Evolutionary conservation across 2,329 filamentous ascomycete genomes (phyloP).

Genomic region (Epichloe gansuensis): DNA sequence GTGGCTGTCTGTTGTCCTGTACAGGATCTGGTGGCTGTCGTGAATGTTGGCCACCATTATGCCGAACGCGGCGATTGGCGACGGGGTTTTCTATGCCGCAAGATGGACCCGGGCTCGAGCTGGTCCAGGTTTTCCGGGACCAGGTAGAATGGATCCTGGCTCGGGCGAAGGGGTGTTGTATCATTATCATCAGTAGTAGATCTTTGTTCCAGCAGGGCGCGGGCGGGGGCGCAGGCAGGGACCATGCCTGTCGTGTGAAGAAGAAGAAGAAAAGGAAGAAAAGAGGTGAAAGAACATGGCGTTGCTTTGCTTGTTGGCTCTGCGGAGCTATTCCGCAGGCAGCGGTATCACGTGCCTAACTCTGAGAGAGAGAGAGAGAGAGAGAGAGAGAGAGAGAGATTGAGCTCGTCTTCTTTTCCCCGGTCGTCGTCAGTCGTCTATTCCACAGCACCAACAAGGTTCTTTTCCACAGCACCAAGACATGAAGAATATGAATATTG

Average conservation of each 20-base stretch:
- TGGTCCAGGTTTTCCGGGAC: conserved; percentile 8
- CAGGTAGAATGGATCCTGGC: not conserved
- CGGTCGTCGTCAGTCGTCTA: no score
- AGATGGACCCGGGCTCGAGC: conserved; percentile 11
- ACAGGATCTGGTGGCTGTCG: conserved; percentile 23
- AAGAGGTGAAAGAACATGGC: not conserved
- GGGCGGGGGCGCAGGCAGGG: not conserved
- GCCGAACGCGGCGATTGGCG: conserved; percentile 11
- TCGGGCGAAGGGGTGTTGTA: not conserved
- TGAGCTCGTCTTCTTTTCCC: no score
- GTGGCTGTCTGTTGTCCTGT: conserved; percentile 25
- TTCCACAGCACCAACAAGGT: no score
- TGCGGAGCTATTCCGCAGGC: no score
- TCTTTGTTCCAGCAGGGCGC: not conserved
- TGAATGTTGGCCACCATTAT: conserved; percentile 7
- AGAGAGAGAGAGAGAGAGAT: no score
- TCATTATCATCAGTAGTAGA: no score
- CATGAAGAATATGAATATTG: no score
- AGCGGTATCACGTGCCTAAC: no score
- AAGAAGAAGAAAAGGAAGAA: not conserved
- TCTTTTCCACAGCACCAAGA: no score
- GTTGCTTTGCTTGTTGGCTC: not conserved
- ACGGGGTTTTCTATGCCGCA: conserved; percentile 11
- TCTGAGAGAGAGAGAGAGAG: no score
- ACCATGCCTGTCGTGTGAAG: not conserved